These are phyloP conservation scores for Chrysoporthe deuterocubensis DNA, from an alignment of 2,329 filamentous ascomycete species.

Conservation along the genomic window DNA sequence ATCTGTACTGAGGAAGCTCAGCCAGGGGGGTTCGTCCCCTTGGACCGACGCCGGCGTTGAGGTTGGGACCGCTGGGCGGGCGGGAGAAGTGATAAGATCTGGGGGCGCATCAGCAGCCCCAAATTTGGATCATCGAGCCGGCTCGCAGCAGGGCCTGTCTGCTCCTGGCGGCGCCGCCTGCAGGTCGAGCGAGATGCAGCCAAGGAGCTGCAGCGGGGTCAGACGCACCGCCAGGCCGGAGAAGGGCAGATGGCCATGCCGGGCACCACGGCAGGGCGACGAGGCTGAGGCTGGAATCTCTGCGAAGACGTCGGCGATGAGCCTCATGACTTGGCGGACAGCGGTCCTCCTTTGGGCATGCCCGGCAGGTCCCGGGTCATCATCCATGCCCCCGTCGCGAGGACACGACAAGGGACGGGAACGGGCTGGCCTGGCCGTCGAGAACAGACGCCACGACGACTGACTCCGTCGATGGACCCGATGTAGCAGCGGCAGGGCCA, in stretches of 20 bases:
- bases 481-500: not conserved
- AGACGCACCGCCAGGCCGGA: not conserved
- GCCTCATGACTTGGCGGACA: not conserved
- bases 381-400: not conserved
- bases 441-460: not conserved
- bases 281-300: conserved; percentile 5
- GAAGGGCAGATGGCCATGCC: not conserved
- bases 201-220: conserved; percentile 15
- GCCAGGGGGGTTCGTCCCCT: conserved; percentile 3
- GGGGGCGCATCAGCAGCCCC: conserved; percentile 23
- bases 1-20: not conserved
- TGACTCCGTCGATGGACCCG: not conserved
- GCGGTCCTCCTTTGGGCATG: not conserved
- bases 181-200: conserved; percentile 12
- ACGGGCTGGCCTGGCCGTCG: not conserved
- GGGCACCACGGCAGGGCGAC: not conserved
- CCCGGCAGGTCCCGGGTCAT: not conserved
- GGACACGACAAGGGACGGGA: not conserved
- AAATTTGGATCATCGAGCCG: conserved; percentile 21
- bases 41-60: not conserved
- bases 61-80: conserved; percentile 7
- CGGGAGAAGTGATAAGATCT: conserved; percentile 22
- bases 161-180: not conserved
- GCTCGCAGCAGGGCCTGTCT: not conserved
- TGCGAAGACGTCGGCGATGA: not conserved